These are phyloP conservation scores for Serpula lacrymans DNA, from an alignment of 768 basidiomycete genomes.

Conservation along the genomic window DNA sequence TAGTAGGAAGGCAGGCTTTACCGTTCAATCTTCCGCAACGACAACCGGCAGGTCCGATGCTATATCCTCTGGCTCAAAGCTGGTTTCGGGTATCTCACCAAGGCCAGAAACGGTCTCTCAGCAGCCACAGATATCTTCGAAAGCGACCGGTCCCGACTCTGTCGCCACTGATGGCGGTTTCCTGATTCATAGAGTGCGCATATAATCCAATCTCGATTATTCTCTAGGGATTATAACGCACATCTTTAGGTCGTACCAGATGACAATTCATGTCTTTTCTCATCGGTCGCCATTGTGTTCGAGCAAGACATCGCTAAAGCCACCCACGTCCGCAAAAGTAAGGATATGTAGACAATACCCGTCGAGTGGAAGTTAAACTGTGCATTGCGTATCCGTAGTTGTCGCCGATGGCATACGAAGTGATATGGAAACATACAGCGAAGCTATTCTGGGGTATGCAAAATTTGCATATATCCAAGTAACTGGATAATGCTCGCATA, in stretches of 20 bases:
- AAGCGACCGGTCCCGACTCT: conserved; percentile 44
- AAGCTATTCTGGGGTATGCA: conserved; percentile 81
- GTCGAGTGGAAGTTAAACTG: conserved; percentile 1
- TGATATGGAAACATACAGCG: conserved; percentile 71
- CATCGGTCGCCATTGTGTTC: conserved; percentile 80
- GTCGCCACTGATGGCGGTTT: conserved; percentile 62
- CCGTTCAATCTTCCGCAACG: conserved; percentile 14
- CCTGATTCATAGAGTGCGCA: conserved; percentile 67
- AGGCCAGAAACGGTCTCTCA: too few relatives aligned
- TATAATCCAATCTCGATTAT: neutral
- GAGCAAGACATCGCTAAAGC: conserved; percentile 78
- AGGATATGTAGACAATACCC: conserved; percentile 16
- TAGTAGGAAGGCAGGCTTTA: conserved; percentile 37
- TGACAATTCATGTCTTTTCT: conserved; percentile 95
- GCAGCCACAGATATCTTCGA: conserved; percentile 15
- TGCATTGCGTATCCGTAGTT: conserved; percentile 45
- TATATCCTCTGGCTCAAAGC: too few relatives aligned
- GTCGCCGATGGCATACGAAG: conserved; percentile 77
- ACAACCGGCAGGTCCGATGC: conserved; percentile 8
- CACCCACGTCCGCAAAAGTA: conserved; percentile 69
- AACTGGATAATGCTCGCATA: conserved; percentile 22
- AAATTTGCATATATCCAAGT: neutral
- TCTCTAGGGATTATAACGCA: neutral
- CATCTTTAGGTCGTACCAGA: conserved; percentile 78
- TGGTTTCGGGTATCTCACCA: too few relatives aligned